Percentiles rank a stretch among this genome's conserved stretches.
These are phyloP conservation scores for Xylariaceae sp. DNA, from an alignment of 2,329 filamentous ascomycete genomes.

Conservation along the genomic window DNA sequence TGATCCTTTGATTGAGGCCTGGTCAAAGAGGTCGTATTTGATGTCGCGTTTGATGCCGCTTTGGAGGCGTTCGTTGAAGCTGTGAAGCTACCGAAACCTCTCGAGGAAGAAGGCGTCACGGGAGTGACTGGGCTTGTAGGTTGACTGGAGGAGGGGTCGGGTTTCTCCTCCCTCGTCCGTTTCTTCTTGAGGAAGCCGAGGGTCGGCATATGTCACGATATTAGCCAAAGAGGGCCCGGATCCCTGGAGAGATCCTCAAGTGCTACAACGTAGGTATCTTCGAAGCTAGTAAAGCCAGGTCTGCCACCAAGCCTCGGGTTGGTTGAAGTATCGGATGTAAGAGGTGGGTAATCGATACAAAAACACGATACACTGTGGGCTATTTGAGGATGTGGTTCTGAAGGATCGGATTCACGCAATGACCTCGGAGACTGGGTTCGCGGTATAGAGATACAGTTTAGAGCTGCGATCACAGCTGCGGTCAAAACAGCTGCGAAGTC, in stretches of 20 bases:
- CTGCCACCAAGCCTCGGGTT: not conserved
- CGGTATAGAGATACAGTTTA: too few species aligned
- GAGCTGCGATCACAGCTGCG: conserved; percentile 1
- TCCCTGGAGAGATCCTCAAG: conserved; percentile 18
- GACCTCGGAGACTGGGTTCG: too few species aligned
- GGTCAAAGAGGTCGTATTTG: conserved; percentile 19
- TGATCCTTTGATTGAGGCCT: conserved; percentile 21
- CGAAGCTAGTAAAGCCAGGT: not conserved
- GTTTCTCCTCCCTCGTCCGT: conserved; percentile 86
- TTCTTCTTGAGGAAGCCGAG: conserved; percentile 98
- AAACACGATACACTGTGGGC: too few species aligned
- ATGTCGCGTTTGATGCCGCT: conserved; percentile 21
- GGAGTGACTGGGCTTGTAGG: conserved; percentile 61
- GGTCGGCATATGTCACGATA: conserved; percentile 69
- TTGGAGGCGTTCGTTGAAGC: conserved; percentile 34
- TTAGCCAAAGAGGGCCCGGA: conserved; percentile 25
- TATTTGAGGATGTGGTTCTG: too few species aligned
- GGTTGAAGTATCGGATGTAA: too few species aligned
- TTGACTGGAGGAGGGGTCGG: conserved; percentile 64
- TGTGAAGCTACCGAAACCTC: conserved; percentile 45
- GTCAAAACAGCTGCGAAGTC: not conserved
- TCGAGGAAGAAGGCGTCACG: conserved; percentile 51
- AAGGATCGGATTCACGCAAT: too few species aligned
- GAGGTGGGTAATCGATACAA: too few species aligned
- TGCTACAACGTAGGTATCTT: not conserved